Evolutionary conservation across 2,329 filamentous ascomycete genomes (phyloP), one percentile per base, ranked within the genome.

Genomic region (Fusarium sp.): DNA sequence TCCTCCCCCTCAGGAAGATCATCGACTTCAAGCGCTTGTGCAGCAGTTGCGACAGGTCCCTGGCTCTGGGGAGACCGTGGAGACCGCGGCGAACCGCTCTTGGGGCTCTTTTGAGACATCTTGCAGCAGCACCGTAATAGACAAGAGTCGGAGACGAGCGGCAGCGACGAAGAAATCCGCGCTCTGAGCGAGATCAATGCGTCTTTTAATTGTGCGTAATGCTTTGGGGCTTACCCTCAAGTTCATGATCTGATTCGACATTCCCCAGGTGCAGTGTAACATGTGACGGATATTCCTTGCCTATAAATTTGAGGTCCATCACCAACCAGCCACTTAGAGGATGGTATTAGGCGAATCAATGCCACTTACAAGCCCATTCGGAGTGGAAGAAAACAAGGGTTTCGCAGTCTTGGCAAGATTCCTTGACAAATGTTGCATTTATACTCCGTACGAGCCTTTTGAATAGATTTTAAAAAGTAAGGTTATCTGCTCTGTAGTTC

Each of bases 211-310:
- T 62, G 31, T 38, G 47, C 17, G 33, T 3, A 28, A 18, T 17
- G 8, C 7, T 28, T 17, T 11, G 44, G 42, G 44, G 44, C 44
- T n/a, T 22, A 13, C n/a, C 55, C 28, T 58, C 28, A 66, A 59
- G 28, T 20, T 26, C 17, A 63, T 69, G 42, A 63, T 63, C 26
- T 69, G 64, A 69, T 63, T 60, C n/a, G 38, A 28, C 22, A 22
- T 28, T 14, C 33, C 12, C 35, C 7, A 28, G 10, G 9, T 18
- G 51, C 20, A 54, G 35, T 39, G 51, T 17, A 28, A 39, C 51
- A 38, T 54, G 24, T 54, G 35, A 39, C 35, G 24, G 20, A 10
- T 39, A 20, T n/a, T n/a, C 14, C 35, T 38, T 54, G 35, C 13
- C 35, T 28, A 28, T 26, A n/a, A 17, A 54, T 54, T 18, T 39